Evolutionary conservation across 768 basidiomycete genomes (phyloP).

Genomic region (Termitomyces sp.): DNA sequence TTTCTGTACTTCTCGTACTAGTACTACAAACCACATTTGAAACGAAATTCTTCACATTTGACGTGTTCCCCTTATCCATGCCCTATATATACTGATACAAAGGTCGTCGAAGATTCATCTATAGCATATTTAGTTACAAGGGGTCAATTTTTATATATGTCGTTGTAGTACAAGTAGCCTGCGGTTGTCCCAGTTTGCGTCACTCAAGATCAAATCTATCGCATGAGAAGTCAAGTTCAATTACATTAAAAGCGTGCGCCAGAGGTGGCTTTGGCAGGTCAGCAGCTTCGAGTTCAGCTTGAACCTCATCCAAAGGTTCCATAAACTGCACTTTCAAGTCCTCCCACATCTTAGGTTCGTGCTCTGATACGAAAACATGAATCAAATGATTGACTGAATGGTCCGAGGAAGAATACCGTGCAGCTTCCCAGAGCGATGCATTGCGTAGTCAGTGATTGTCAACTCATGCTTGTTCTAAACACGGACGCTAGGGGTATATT

Average conservation of each 20-base stretch:
- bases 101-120: neutral
- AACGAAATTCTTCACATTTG: neutral
- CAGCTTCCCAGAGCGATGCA: conserved; percentile 54
- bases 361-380: neutral
- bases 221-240: neutral
- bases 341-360: conserved; percentile 60
- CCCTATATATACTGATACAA: neutral
- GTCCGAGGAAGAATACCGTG: conserved; percentile 36
- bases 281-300: conserved; percentile 41
- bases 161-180: neutral
- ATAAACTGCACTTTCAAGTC: conserved; percentile 54
- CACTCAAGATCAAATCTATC: too few relatives aligned
- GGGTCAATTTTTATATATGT: neutral
- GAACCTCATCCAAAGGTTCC: conserved; percentile 54
- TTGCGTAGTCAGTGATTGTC: conserved; percentile 62
- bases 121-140: neutral
- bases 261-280: conserved; percentile 25
- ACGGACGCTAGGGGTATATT: conserved; percentile 43
- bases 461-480: conserved; percentile 64
- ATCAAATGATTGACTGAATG: neutral
- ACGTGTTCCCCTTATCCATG: neutral
- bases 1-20: neutral
- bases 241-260: neutral
- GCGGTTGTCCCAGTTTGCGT: too few relatives aligned
- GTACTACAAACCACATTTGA: neutral